Evolutionary conservation across 331 rosid species (phyloP).

Genomic region (Acacia pycnantha): DNA sequence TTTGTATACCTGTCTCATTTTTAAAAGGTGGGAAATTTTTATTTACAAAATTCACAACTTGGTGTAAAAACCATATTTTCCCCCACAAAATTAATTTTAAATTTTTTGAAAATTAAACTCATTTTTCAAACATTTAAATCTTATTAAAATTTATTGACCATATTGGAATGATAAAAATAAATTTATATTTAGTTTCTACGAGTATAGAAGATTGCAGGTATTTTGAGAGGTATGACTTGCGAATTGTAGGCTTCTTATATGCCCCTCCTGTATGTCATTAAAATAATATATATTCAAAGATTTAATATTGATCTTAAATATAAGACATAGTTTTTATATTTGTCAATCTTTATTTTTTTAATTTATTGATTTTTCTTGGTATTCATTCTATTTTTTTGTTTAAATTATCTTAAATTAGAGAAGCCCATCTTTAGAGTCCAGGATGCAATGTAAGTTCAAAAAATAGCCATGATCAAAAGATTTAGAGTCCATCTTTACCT

Average conservation of each 20-base stretch:
- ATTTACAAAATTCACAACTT: neutral
- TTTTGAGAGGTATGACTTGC: neutral
- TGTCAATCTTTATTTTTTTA: too few relatives aligned
- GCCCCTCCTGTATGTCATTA: too few relatives aligned
- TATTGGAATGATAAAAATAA: neutral
- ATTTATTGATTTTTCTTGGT: neutral
- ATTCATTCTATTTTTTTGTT: neutral
- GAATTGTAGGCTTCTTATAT: neutral
- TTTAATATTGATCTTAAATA: rapidly evolving
- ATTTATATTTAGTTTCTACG: too few relatives aligned
- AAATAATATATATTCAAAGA: too few relatives aligned
- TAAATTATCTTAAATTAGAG: too few relatives aligned
- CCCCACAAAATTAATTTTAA: too few relatives aligned
- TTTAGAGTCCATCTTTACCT: too few relatives aligned
- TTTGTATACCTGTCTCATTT: neutral
- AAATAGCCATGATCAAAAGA: too few relatives aligned
- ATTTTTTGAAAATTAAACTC: too few relatives aligned
- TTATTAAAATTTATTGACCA: neutral
- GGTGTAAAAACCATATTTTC: neutral
- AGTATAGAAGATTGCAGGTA: neutral
- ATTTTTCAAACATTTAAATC: neutral
- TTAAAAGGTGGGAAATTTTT: neutral
- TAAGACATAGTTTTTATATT: too few relatives aligned
- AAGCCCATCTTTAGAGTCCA: too few relatives aligned
- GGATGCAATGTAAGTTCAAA: too few relatives aligned